phyloP scores from a whole-genome alignment of 1,284 basidiomycete genomes.

The Amanita bisporigera region DNA sequence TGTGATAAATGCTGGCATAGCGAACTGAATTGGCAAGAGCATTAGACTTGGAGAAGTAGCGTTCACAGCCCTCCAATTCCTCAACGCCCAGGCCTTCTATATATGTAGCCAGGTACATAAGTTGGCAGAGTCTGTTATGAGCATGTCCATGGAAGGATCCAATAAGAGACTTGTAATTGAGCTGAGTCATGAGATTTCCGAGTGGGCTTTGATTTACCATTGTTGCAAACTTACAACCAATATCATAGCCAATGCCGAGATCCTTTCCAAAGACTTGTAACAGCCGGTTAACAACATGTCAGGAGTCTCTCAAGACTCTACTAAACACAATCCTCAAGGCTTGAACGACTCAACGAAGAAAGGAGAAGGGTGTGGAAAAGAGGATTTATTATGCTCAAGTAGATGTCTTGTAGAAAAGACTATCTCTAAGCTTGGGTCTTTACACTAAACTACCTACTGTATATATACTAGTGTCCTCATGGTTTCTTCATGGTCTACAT shows the following conservation, averaged over 20 bases:
- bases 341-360: too few relatives aligned
- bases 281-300: too few relatives aligned
- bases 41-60: conserved; percentile 39
- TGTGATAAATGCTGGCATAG: conserved; percentile 30
- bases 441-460: too few relatives aligned
- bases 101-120: conserved; percentile 30
- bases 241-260: conserved; percentile 34
- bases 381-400: too few relatives aligned
- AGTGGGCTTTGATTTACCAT: conserved; percentile 23
- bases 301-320: too few relatives aligned
- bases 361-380: too few relatives aligned
- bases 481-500: too few relatives aligned
- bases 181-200: conserved; percentile 13
- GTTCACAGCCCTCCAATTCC: conserved; percentile 38
- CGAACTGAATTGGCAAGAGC: conserved; percentile 21
- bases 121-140: conserved; percentile 38
- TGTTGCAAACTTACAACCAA: conserved; percentile 30
- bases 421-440: too few relatives aligned
- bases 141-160: conserved; percentile 39
- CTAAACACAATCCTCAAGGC: too few relatives aligned
- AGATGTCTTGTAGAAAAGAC: too few relatives aligned
- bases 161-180: conserved; percentile 26
- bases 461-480: too few relatives aligned
- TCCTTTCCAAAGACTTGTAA: conserved; percentile 29
- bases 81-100: conserved; percentile 35